Evolutionary conservation across 768 basidiomycete species (phyloP).

Genomic region (Podaxis carcinomalis): DNA sequence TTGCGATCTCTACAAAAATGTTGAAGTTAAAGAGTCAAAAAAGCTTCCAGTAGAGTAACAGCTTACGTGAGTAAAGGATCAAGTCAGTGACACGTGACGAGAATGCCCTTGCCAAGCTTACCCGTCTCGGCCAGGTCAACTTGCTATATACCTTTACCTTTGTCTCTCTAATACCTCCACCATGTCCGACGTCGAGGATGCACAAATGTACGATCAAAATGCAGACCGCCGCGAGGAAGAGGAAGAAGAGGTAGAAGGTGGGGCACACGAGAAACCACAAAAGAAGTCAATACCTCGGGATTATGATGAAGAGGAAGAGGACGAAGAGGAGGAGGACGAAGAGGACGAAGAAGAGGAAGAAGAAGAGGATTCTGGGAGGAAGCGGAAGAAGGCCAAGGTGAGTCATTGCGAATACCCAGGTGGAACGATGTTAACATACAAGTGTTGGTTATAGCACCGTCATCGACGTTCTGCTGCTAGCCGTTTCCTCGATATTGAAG

Average conservation of each 20-base stretch:
- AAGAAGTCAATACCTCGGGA: slow-evolving; percentile 24
- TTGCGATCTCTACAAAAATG: neutral
- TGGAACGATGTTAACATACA: slow-evolving; percentile 6
- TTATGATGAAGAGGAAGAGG: slow-evolving; percentile 34
- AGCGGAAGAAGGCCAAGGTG: slow-evolving; percentile 60
- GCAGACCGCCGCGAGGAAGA: slow-evolving; percentile 43
- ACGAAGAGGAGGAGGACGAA: slow-evolving; percentile 43
- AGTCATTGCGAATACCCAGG: slow-evolving; percentile 12
- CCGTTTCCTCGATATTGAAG: slow-evolving; percentile 93
- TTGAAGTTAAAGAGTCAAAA: neutral
- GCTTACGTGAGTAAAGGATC: neutral
- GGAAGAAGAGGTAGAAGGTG: slow-evolving; percentile 31
- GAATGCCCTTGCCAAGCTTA: neutral
- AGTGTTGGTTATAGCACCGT: slow-evolving; percentile 39
- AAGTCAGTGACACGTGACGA: neutral
- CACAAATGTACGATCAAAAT: slow-evolving; percentile 35
- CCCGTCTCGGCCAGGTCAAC: neutral
- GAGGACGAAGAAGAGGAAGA: slow-evolving; percentile 55
- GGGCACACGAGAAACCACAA: slow-evolving; percentile 34
- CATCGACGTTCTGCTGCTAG: slow-evolving; percentile 63
- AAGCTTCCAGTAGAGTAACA: neutral
- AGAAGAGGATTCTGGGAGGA: slow-evolving; percentile 49
- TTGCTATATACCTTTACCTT: neutral
- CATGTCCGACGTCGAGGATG: slow-evolving; percentile 45
- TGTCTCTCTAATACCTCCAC: slow-evolving; percentile 17